phyloP scores from a whole-genome alignment of 805 yeast genomes.

The Lachancea mirantina region DNA sequence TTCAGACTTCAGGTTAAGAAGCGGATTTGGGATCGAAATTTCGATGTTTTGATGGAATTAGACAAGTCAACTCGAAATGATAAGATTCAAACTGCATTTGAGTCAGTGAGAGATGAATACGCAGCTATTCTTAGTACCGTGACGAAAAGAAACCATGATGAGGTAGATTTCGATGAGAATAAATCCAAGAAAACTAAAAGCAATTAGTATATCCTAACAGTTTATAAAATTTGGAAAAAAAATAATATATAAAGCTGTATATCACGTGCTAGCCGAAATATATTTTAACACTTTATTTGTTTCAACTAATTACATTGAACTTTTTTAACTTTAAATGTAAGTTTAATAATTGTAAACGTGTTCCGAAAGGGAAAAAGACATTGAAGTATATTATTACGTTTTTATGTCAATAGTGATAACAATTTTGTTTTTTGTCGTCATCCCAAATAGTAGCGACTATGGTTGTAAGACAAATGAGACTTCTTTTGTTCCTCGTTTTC shows the following conservation, averaged over 20 bases:
- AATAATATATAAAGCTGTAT: not conserved
- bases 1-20: conserved; percentile 58
- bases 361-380: too few relatives aligned
- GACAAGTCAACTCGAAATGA: conserved; percentile 58
- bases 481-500: too few relatives aligned
- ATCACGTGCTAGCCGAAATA: not conserved
- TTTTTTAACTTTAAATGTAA: too few relatives aligned
- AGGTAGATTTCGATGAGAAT: not conserved
- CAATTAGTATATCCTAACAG: not conserved
- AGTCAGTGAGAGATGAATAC: conserved; percentile 65
- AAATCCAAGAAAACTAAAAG: not conserved
- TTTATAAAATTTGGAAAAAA: not conserved
- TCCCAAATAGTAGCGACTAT: too few relatives aligned
- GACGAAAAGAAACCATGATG: conserved; percentile 3
- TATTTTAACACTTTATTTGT: not conserved
- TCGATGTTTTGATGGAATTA: conserved; percentile 64
- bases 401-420: too few relatives aligned
- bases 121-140: conserved; percentile 41
- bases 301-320: not conserved
- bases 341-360: not conserved
- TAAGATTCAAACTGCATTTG: conserved; percentile 70
- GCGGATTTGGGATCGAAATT: conserved; percentile 71
- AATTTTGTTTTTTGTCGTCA: too few relatives aligned
- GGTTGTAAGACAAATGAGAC: too few relatives aligned
- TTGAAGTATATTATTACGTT: too few relatives aligned